These are phyloP conservation scores for Fraxinus albicans DNA, from an alignment of 305 asterid genomes.

Conservation along the genomic window DNA sequence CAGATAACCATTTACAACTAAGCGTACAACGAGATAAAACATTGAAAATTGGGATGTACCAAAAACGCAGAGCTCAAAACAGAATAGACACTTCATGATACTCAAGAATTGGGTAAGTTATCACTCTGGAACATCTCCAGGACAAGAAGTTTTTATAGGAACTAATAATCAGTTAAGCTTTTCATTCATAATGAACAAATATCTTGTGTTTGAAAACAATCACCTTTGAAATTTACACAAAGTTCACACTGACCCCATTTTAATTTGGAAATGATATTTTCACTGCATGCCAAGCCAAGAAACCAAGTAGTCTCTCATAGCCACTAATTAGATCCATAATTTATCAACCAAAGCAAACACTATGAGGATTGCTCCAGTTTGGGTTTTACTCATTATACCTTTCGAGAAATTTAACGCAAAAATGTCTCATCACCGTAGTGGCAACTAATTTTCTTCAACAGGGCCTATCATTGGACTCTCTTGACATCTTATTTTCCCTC, in stretches of 20 bases:
- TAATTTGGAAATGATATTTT: constrained; percentile 1
- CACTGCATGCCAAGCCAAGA: not conserved
- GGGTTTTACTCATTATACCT: not conserved
- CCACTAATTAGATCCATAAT: not conserved
- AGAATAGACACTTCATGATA: not conserved
- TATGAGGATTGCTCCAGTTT: not conserved
- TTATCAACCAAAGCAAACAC: not conserved
- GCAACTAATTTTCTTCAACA: not conserved
- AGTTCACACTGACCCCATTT: not conserved
- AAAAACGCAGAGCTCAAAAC: not conserved
- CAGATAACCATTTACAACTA: constrained; percentile 31
- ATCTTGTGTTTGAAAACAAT: not conserved
- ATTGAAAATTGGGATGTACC: constrained; percentile 10
- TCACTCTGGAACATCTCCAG: not conserved
- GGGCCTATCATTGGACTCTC: not conserved
- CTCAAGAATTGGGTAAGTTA: not conserved
- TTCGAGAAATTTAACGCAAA: not conserved
- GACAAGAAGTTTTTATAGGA: not conserved
- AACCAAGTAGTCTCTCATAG: not conserved
- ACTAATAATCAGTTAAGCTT: not conserved
- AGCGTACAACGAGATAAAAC: constrained; percentile 17
- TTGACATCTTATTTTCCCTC: not conserved
- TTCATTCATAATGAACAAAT: not conserved
- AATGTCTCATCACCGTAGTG: not conserved
- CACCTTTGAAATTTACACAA: not conserved